Evolutionary conservation across 2,329 filamentous ascomycete species (phyloP).

Genomic region (Alternaria metachromatica): DNA sequence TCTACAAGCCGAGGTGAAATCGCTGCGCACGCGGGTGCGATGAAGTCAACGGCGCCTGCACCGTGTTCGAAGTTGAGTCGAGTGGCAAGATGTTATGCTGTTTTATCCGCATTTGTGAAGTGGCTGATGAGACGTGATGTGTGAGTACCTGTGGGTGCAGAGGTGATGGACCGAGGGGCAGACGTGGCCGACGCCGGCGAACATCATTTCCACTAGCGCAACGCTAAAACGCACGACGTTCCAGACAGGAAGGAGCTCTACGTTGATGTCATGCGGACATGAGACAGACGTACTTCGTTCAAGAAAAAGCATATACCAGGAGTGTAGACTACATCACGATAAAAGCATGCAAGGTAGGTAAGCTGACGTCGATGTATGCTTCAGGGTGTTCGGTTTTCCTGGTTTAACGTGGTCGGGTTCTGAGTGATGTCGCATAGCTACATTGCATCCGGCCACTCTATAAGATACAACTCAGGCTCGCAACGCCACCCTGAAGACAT

Average conservation of each 20-base stretch:
- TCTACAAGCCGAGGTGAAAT: not conserved
- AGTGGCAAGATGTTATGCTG: not conserved
- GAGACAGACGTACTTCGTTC: not conserved
- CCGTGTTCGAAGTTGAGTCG: not conserved
- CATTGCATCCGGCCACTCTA: not conserved
- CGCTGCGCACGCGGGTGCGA: not conserved
- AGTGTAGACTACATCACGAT: not conserved
- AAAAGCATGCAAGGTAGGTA: not conserved
- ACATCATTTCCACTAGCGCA: not conserved
- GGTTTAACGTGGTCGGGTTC: not conserved
- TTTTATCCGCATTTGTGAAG: not conserved
- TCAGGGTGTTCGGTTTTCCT: not conserved
- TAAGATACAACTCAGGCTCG: not conserved
- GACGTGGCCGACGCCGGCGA: not conserved
- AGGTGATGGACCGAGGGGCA: not conserved
- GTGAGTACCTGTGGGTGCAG: not conserved
- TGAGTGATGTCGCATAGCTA: not conserved
- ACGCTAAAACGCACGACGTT: not conserved
- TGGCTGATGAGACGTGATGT: not conserved
- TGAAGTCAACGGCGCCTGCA: not conserved
- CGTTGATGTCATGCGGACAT: not conserved
- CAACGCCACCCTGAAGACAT: not conserved
- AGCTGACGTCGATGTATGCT: not conserved
- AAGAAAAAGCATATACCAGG: not conserved
- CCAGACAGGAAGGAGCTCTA: not conserved